These are phyloP conservation scores for Corynespora cassiicola DNA, from an alignment of 2,329 filamentous ascomycete genomes.

Conservation along the genomic window DNA sequence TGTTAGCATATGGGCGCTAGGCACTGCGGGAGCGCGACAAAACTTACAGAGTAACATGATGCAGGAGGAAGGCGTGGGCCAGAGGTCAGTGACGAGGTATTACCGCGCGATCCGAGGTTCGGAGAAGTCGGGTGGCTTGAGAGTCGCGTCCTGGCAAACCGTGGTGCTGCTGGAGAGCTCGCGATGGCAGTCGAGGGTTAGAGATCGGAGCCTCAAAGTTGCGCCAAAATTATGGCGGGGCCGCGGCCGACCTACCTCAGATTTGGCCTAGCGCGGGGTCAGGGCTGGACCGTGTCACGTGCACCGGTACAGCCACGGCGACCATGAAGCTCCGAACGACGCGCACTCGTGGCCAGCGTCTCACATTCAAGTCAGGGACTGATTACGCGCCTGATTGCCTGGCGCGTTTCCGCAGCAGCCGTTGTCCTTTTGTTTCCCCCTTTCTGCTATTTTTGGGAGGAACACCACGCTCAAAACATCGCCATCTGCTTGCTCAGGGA, in stretches of 20 bases:
- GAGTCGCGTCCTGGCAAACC: no score
- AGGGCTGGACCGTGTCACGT: slow-evolving; percentile 7
- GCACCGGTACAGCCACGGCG: slow-evolving; percentile 19
- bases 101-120: neutral
- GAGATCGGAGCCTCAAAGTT: neutral
- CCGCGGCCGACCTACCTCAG: slow-evolving; percentile 21
- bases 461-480: no score
- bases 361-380: slow-evolving; percentile 20
- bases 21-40: neutral
- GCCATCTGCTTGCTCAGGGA: no score
- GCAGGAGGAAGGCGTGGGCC: slow-evolving; percentile 3
- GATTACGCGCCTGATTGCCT: slow-evolving; percentile 11
- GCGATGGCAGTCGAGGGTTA: slow-evolving; percentile 1
- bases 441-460: no score
- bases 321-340: slow-evolving; percentile 15
- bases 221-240: slow-evolving; percentile 36
- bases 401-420: neutral
- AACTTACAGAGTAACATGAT: slow-evolving; percentile 71
- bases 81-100: no score
- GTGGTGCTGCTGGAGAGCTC: no score
- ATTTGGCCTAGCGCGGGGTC: slow-evolving; percentile 34
- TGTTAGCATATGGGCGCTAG: neutral
- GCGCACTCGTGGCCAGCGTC: slow-evolving; percentile 21
- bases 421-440: no score
- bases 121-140: neutral